phyloP scores from a whole-genome alignment of 1,284 basidiomycete species.

The Ceratobasidium theobromae region DNA sequence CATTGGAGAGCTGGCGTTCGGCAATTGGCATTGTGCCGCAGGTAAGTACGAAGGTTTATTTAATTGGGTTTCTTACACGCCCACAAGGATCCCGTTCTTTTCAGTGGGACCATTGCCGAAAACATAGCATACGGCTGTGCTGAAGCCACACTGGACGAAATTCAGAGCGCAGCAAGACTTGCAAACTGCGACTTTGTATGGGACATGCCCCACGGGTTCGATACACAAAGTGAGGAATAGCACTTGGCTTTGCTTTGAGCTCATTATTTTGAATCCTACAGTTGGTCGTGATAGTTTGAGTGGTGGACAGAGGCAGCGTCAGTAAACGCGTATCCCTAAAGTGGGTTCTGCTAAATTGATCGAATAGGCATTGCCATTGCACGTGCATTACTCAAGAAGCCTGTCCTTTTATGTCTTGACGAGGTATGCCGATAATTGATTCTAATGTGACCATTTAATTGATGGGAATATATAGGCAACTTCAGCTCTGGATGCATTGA shows the following conservation, averaged over 20 bases:
- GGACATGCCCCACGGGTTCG: conserved; percentile 83
- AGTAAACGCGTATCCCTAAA: conserved; percentile 45
- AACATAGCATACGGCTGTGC: conserved; percentile 90
- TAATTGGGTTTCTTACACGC: neutral
- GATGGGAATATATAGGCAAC: too few species aligned
- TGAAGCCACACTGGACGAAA: conserved; percentile 72
- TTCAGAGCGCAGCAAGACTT: conserved; percentile 83
- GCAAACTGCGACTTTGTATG: conserved; percentile 97
- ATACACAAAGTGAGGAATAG: conserved; percentile 61
- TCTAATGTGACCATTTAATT: too few species aligned
- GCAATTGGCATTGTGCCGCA: conserved; percentile 88
- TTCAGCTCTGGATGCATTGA: conserved; percentile 79
- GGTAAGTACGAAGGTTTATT: conserved; percentile 42
- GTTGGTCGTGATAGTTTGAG: conserved; percentile 74
- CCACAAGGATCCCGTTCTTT: conserved; percentile 69
- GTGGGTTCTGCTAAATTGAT: too few species aligned
- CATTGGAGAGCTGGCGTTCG: conserved; percentile 79
- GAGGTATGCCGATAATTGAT: too few species aligned
- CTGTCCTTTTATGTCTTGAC: conserved; percentile 77
- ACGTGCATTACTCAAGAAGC: conserved; percentile 81
- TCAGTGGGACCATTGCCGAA: conserved; percentile 86
- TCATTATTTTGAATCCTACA: conserved; percentile 40
- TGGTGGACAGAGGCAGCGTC: conserved; percentile 65
- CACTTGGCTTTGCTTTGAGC: conserved; percentile 43
- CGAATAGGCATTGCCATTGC: conserved; percentile 45